Evolutionary conservation across 306 rosid species (phyloP).

Genomic region (Oxytropis ochrocephala): DNA sequence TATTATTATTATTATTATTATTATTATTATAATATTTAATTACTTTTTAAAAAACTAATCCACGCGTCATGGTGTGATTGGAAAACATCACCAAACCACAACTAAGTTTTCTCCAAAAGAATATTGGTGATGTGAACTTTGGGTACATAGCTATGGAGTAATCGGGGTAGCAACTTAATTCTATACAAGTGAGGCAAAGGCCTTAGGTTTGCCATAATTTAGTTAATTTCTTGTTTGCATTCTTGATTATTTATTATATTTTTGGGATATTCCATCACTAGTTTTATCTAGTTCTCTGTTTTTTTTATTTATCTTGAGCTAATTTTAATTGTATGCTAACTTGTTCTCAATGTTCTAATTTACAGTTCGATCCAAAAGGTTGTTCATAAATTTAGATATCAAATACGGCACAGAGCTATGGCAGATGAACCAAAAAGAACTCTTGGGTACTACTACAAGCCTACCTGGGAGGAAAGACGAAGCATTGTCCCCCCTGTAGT

Average conservation of each 20-base stretch:
- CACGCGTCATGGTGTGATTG: too few relatives aligned
- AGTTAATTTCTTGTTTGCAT: neutral
- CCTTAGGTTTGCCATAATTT: neutral
- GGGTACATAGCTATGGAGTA: too few relatives aligned
- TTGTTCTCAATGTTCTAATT: too few relatives aligned
- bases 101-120: too few relatives aligned
- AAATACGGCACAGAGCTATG: neutral
- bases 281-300: neutral
- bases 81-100: too few relatives aligned
- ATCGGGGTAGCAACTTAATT: too few relatives aligned
- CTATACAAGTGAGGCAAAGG: too few relatives aligned
- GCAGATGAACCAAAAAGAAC: neutral
- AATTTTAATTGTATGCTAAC: too few relatives aligned
- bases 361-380: neutral
- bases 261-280: neutral
- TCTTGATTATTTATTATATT: neutral
- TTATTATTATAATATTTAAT: too few relatives aligned
- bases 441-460: neutral
- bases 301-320: neutral
- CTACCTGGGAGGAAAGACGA: neutral
- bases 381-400: neutral
- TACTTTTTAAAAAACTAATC: too few relatives aligned
- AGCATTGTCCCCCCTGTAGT: neutral
- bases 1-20: too few relatives aligned
- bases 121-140: too few relatives aligned